Base-by-base conservation (phyloP, 345 rosid species). In the Gossypium australe region DNA sequence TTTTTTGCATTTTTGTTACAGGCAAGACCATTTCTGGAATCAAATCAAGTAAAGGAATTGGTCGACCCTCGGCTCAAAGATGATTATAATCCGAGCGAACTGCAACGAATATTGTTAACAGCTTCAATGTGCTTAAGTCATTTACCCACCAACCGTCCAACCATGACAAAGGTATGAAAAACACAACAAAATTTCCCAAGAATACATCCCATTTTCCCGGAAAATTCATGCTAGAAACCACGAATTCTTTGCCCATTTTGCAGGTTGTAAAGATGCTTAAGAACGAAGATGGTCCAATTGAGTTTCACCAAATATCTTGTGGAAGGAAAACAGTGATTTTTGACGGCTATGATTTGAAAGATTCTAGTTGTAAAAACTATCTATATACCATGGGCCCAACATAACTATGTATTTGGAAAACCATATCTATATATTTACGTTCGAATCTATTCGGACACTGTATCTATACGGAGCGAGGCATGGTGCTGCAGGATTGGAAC, bases 121-220 rank as follows among this genome's bases (percentile, higher is more conserved):
- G 98, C 97, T 81, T 91, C 88, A 16, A 66, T 86, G 86, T 94
- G 97, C 83, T 88, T 92, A 59, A 84, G 90, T 47, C 94, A 91
- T 75, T 56, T 85, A 60, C 82, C 97, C 14, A 76, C 76, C 24
- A 83, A 75, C 83, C 97, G 98, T 14, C 98, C 98, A 14, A 80
- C 85, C 18, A 94, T 94, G 98, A 79, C 74, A 25, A 78, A 80
- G 84, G 98, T 92, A 86, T 14, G 73, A 10, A 20, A 20, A 22
- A 57, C 27, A 18, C 3, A 22, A 22, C 3, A 56, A 55, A 56
- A 10, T 9, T 18, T 55, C 9, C 60, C 12, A 18, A 18, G 25
- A 56, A 56, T 20, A 56, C 17, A 13, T 51, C 7, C n/a, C n/a
- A 51, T 16, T 51, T 51, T 14, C n/a, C 14, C 24, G 16, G 29